Evolutionary conservation across 208 protist species (phyloP).

Genomic region (Wallacemonas rigidus): DNA sequence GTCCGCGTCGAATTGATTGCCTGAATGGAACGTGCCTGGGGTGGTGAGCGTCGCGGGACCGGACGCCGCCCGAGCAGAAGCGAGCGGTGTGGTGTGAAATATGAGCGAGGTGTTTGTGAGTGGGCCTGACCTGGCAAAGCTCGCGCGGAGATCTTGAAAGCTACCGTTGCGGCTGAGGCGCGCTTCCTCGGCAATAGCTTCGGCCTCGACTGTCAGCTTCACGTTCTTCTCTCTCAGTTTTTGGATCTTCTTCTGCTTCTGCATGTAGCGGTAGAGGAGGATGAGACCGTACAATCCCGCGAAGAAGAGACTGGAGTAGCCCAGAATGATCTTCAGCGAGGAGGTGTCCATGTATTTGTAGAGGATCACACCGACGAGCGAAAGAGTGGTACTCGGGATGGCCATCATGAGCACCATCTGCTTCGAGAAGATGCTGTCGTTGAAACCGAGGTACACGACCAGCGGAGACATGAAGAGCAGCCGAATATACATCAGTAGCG

Average conservation of each 20-base stretch:
- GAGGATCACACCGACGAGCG: slow-evolving; percentile 48
- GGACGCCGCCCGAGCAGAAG: slow-evolving; percentile 3
- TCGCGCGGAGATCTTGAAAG: slow-evolving; percentile 41
- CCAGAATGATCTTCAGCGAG: slow-evolving; percentile 41
- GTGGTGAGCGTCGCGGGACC: not conserved
- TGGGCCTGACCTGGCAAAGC: slow-evolving; percentile 26
- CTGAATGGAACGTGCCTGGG: slow-evolving; percentile 6
- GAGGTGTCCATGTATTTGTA: slow-evolving; percentile 28
- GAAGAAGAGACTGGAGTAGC: slow-evolving; percentile 48
- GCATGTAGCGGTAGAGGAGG: slow-evolving; percentile 34
- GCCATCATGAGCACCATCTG: slow-evolving; percentile 62
- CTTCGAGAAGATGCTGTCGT: slow-evolving; percentile 60
- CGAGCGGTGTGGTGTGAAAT: slow-evolving; percentile 10
- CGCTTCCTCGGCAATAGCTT: slow-evolving; percentile 45
- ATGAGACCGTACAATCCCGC: slow-evolving; percentile 41
- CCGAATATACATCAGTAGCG: slow-evolving; percentile 62
- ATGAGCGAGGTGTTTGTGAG: slow-evolving; percentile 15
- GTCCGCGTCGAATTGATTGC: slow-evolving; percentile 12
- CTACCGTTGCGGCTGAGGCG: slow-evolving; percentile 40
- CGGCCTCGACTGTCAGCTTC: slow-evolving; percentile 41
- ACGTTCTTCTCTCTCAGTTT: slow-evolving; percentile 39
- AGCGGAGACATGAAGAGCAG: slow-evolving; percentile 58
- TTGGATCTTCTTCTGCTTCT: slow-evolving; percentile 34
- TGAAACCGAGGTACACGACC: slow-evolving; percentile 44
- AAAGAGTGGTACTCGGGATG: slow-evolving; percentile 45